A percentile compares a stretch with the other conserved stretches of the same genome.
These are phyloP conservation scores for Heliocybe sulcata DNA, from an alignment of 1,284 basidiomycete species.

Conservation along the genomic window DNA sequence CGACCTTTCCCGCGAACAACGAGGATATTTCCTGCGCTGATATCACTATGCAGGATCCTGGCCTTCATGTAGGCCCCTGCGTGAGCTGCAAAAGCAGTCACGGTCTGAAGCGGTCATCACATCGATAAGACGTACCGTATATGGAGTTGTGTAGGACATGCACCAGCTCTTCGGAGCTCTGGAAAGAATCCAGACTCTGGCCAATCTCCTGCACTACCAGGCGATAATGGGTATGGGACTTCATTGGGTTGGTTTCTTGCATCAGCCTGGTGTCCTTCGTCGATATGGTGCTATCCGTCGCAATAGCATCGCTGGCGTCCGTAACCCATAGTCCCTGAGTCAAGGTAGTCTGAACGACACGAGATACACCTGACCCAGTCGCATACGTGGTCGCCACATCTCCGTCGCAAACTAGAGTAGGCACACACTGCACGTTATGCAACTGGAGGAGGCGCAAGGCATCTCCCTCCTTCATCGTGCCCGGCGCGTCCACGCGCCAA, in stretches of 20 bases:
- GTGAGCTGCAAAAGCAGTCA: constrained; percentile 15
- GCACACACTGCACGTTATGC: constrained; percentile 7
- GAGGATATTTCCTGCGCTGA: constrained; percentile 27
- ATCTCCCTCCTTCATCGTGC: constrained; percentile 10
- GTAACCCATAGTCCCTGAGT: background rate
- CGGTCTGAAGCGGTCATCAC: constrained; percentile 6
- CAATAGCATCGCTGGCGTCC: background rate
- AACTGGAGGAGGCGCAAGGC: constrained; percentile 9
- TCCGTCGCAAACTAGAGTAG: constrained; percentile 7
- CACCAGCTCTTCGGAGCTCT: constrained; percentile 7
- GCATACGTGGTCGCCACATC: constrained; percentile 8
- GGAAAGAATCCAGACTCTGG: constrained; percentile 6
- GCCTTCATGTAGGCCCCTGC: constrained; percentile 16
- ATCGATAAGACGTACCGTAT: constrained; percentile 7
- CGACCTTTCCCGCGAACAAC: constrained; percentile 7
- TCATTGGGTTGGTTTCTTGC: background rate
- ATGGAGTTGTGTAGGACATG: constrained; percentile 5
- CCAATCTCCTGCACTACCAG: constrained; percentile 11
- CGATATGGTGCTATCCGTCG: too few species aligned
- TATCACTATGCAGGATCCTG: constrained; percentile 24
- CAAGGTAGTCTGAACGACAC: background rate
- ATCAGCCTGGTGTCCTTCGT: too few species aligned
- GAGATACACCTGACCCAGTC: background rate
- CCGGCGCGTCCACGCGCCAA: constrained; percentile 11
- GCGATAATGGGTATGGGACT: constrained; percentile 9